These are phyloP conservation scores for Xenosphaeropsis pyriputrescens DNA, from an alignment of 2,329 filamentous ascomycete species.

Conservation along the genomic window DNA sequence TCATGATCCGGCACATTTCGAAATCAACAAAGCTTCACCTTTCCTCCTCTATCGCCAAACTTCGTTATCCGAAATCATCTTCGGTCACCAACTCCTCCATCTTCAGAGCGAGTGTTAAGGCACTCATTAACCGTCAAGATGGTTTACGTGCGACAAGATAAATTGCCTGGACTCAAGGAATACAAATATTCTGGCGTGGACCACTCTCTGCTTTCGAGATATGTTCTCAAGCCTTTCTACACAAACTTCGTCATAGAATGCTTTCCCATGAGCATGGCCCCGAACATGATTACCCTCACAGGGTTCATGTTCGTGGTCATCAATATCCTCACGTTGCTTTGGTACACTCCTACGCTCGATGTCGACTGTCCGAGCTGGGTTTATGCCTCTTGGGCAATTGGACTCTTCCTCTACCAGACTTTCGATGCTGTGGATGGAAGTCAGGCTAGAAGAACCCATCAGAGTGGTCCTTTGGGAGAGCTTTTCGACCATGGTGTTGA, in stretches of 20 bases:
- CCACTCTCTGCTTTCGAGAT: conserved; percentile 77
- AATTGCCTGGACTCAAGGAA: conserved; percentile 74
- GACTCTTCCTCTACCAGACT: conserved; percentile 91
- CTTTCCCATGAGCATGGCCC: conserved; percentile 93
- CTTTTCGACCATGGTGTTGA: conserved; percentile 97
- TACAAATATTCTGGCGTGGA: conserved; percentile 96
- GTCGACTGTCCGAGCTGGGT: conserved; percentile 92
- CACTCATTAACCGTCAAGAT: conserved; percentile 38
- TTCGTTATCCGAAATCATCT: not conserved
- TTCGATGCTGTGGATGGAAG: conserved; percentile 94
- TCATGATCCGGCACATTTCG: too few species aligned
- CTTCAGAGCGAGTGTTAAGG: not conserved
- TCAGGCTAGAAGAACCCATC: conserved; percentile 83
- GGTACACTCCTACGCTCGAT: conserved; percentile 91
- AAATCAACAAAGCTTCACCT: too few species aligned
- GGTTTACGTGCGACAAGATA: conserved; percentile 91
- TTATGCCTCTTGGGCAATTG: conserved; percentile 80
- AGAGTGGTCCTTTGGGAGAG: conserved; percentile 88
- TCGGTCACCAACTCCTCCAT: not conserved
- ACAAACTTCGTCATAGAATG: conserved; percentile 84
- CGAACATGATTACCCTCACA: conserved; percentile 73
- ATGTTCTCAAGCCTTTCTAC: conserved; percentile 96
- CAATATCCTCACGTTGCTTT: conserved; percentile 84
- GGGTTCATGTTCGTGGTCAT: conserved; percentile 81
- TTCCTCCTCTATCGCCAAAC: not conserved